These are phyloP conservation scores for Euphorbia lathyris DNA, from an alignment of 345 rosid genomes.

Conservation along the genomic window DNA sequence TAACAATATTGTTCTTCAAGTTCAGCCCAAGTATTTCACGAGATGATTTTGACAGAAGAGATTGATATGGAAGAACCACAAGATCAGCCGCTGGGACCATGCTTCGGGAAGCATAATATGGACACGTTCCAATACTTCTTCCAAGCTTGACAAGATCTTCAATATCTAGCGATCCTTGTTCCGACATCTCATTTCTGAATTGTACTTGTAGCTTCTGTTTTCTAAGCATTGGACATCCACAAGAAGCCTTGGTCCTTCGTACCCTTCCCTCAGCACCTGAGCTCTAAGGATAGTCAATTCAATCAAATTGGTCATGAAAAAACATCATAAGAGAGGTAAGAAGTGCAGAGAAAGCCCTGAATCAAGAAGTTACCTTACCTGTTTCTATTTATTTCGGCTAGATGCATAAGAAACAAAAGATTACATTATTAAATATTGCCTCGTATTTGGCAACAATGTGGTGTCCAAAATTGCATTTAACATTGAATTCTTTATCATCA, in stretches of 20 bases:
- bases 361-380: neutral
- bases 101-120: constrained; percentile 87
- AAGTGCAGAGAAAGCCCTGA: neutral
- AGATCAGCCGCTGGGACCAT: constrained; percentile 74
- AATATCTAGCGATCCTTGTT: constrained; percentile 74
- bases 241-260: constrained; percentile 49
- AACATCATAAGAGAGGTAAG: neutral
- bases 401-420: neutral
- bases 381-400: neutral
- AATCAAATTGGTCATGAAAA: constrained; percentile 17
- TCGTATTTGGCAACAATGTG: neutral
- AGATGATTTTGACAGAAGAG: constrained; percentile 89
- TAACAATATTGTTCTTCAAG: constrained; percentile 70
- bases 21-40: constrained; percentile 83
- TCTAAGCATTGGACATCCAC: constrained; percentile 83
- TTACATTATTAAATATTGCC: neutral
- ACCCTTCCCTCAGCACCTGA: constrained; percentile 50
- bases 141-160: constrained; percentile 87
- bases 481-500: neutral
- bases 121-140: constrained; percentile 66
- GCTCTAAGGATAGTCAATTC: constrained; percentile 39
- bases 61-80: constrained; percentile 90
- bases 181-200: constrained; percentile 49
- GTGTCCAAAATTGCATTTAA: neutral
- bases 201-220: constrained; percentile 58